A percentile compares a stretch with the other conserved stretches of the same genome.
Evolutionary conservation across 2,329 filamentous ascomycete genomes (phyloP).

Genomic region (Corinectria fuckeliana): DNA sequence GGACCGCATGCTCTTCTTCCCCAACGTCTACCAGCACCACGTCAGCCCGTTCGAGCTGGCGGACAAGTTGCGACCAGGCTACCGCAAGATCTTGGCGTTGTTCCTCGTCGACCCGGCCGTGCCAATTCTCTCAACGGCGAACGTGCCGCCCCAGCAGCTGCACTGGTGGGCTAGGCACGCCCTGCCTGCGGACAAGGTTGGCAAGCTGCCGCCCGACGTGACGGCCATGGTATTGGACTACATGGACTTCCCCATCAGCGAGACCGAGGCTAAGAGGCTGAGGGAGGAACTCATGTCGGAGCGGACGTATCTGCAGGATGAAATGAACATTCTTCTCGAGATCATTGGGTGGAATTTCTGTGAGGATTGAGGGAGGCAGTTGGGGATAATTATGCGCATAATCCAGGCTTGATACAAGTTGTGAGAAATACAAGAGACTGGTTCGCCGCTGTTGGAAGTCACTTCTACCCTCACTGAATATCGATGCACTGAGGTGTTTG

Average conservation of each 20-base stretch:
- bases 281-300: slow-evolving; percentile 39
- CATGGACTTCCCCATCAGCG: slow-evolving; percentile 32
- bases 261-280: slow-evolving; percentile 32
- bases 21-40: slow-evolving; percentile 59
- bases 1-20: slow-evolving; percentile 61
- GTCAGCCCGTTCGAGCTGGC: slow-evolving; percentile 58
- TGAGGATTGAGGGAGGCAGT: slow-evolving; percentile 37
- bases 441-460: no score
- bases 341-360: slow-evolving; percentile 31
- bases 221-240: slow-evolving; percentile 28
- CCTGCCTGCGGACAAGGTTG: not conserved
- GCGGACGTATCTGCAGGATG: slow-evolving; percentile 22
- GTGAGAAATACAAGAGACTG: no score
- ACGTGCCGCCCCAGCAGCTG: slow-evolving; percentile 52
- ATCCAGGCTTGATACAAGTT: no score
- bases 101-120: slow-evolving; percentile 65
- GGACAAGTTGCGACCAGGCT: slow-evolving; percentile 60
- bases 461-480: no score
- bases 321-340: slow-evolving; percentile 1
- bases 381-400: no score
- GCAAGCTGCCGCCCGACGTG: slow-evolving; percentile 32
- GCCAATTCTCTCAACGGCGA: slow-evolving; percentile 51
- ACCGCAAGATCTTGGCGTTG: slow-evolving; percentile 65
- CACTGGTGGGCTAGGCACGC: slow-evolving; percentile 43
- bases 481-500: no score